These are phyloP conservation scores for Lactifluus hygrophoroides DNA, from an alignment of 768 basidiomycete genomes.

Conservation along the genomic window DNA sequence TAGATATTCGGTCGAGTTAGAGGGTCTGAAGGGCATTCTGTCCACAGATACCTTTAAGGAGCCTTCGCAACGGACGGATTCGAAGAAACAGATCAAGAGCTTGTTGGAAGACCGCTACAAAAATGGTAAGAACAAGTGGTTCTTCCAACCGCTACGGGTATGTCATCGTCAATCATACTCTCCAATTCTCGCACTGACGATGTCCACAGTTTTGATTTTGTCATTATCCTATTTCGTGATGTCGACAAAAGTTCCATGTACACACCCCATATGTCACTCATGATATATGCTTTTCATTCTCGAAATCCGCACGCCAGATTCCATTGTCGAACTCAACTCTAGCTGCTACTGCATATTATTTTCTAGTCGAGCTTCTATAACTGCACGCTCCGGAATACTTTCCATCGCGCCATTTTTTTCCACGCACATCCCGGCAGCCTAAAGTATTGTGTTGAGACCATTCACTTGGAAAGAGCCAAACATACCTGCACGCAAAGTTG, in stretches of 20 bases:
- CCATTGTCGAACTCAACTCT: not conserved
- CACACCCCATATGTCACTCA: constrained; percentile 26
- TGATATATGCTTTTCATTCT: constrained; percentile 24
- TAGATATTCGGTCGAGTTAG: constrained; percentile 95
- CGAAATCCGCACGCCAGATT: not conserved
- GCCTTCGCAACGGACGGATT: constrained; percentile 86
- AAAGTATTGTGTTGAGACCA: not conserved
- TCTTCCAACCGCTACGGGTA: constrained; percentile 82
- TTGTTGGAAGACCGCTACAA: constrained; percentile 92
- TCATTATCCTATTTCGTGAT: constrained; percentile 13
- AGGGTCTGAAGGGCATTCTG: constrained; percentile 84
- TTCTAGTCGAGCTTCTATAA: constrained; percentile 29
- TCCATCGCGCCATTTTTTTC: constrained; percentile 50
- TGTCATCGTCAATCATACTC: constrained; percentile 24
- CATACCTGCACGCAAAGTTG: constrained; percentile 37
- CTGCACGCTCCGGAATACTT: constrained; percentile 39
- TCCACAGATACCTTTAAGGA: constrained; percentile 93
- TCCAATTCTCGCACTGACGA: not conserved
- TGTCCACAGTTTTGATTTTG: constrained; percentile 30
- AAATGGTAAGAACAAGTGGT: constrained; percentile 96
- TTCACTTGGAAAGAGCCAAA: not conserved
- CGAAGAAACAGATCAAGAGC: constrained; percentile 96
- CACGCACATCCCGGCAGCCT: constrained; percentile 58
- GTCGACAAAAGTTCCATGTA: constrained; percentile 34
- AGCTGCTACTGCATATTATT: not conserved